Evolutionary conservation across 2,329 filamentous ascomycete species (phyloP).

Genomic region (Trichoderma arundinaceum): DNA sequence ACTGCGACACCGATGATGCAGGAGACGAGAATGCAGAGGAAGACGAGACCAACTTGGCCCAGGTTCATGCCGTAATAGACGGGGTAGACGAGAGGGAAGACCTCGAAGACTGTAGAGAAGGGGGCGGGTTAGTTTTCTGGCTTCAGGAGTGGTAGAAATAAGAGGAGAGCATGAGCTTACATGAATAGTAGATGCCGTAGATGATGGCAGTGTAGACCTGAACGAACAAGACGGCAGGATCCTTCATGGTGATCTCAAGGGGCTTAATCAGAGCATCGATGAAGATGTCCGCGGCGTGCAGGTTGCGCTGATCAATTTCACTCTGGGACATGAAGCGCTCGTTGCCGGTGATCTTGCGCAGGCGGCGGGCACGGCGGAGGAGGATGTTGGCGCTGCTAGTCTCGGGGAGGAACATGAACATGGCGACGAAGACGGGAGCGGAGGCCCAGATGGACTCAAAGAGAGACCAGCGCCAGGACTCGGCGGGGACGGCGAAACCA

Average conservation of each 20-base stretch:
- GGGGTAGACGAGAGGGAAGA: slow-evolving; percentile 69
- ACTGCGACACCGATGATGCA: slow-evolving; percentile 57
- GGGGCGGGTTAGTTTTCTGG: background rate
- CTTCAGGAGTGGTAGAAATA: background rate
- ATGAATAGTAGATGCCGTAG: slow-evolving; percentile 67
- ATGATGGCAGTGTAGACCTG: slow-evolving; percentile 66
- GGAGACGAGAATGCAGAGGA: slow-evolving; percentile 64
- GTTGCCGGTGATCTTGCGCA: slow-evolving; percentile 66
- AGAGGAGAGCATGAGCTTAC: slow-evolving; percentile 35
- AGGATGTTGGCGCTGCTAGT: slow-evolving; percentile 66
- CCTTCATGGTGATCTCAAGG: slow-evolving; percentile 63
- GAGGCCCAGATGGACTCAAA: slow-evolving; percentile 69
- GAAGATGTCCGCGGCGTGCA: slow-evolving; percentile 54
- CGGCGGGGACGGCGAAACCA: slow-evolving; percentile 63
- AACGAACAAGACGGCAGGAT: slow-evolving; percentile 66
- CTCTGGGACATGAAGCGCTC: slow-evolving; percentile 62
- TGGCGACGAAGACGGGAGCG: slow-evolving; percentile 62
- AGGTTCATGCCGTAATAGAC: slow-evolving; percentile 64
- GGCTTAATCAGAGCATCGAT: slow-evolving; percentile 66
- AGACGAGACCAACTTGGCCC: slow-evolving; percentile 64
- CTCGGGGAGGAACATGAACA: slow-evolving; percentile 69
- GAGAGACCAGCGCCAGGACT: slow-evolving; percentile 68
- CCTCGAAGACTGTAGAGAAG: slow-evolving; percentile 59
- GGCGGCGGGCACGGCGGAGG: slow-evolving; percentile 63
- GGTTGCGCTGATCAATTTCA: slow-evolving; percentile 66